These are phyloP conservation scores for Ustilago bromivora DNA, from an alignment of 1,284 basidiomycete genomes.

Conservation along the genomic window DNA sequence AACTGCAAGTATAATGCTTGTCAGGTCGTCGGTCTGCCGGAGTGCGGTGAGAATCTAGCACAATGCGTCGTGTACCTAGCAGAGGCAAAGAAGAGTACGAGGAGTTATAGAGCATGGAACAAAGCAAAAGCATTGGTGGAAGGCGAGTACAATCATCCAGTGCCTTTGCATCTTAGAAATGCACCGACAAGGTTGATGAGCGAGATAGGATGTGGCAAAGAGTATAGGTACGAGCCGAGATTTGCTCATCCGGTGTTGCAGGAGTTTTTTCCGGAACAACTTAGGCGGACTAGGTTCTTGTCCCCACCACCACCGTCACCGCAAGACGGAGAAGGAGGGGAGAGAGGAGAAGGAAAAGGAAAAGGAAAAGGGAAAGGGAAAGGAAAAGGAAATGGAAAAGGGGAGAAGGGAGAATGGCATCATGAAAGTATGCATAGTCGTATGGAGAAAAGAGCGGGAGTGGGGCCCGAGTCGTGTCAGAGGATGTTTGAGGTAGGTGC, in stretches of 20 bases:
- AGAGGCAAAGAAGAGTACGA: constrained; percentile 84
- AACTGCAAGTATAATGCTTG: constrained; percentile 53
- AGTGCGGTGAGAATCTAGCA: constrained; percentile 73
- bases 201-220: constrained; percentile 77
- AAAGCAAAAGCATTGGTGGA: constrained; percentile 59
- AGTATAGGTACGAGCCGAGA: constrained; percentile 79
- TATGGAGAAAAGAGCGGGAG: constrained; percentile 34
- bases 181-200: constrained; percentile 87
- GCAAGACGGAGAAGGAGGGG: no score
- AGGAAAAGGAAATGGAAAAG: not conserved
- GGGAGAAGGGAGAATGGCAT: constrained; percentile 6
- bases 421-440: constrained; percentile 21
- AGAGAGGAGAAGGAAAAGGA: not conserved
- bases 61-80: constrained; percentile 85
- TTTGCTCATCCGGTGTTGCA: constrained; percentile 75
- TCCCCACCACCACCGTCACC: constrained; percentile 67
- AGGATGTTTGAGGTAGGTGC: constrained; percentile 60
- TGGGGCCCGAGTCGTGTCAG: constrained; percentile 61
- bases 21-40: constrained; percentile 82
- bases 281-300: constrained; percentile 73
- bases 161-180: constrained; percentile 85
- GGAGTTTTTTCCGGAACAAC: constrained; percentile 72
- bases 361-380: not conserved
- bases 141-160: constrained; percentile 71
- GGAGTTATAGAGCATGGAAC: constrained; percentile 70